phyloP scores from a whole-genome alignment of 2,329 filamentous ascomycete species.

The Sclerotinia subarctica region DNA sequence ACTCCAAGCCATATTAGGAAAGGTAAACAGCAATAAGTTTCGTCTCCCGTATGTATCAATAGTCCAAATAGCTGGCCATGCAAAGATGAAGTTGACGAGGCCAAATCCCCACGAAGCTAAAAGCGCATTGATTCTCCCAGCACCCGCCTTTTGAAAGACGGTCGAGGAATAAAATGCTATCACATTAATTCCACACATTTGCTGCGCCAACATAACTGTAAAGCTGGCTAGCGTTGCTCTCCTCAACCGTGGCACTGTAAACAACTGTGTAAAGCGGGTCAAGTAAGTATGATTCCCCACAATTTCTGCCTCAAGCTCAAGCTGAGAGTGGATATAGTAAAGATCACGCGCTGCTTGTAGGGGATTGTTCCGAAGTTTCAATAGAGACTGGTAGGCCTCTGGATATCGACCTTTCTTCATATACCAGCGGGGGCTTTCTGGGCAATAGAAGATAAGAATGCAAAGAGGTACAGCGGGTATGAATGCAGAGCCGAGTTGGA shows the following conservation, averaged over 20 bases:
- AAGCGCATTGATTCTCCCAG: constrained; percentile 44
- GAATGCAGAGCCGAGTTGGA: constrained; percentile 62
- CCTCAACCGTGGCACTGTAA: constrained; percentile 65
- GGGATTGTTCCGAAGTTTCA: constrained; percentile 53
- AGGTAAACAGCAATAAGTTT: constrained; percentile 60
- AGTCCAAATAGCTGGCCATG: constrained; percentile 54
- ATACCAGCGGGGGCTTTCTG: constrained; percentile 64
- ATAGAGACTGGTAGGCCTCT: constrained; percentile 55
- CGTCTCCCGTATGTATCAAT: constrained; percentile 65
- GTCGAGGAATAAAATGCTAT: constrained; percentile 73
- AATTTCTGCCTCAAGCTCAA: constrained; percentile 44
- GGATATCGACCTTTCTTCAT: constrained; percentile 58
- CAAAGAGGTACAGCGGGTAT: constrained; percentile 62
- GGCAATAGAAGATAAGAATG: constrained; percentile 56
- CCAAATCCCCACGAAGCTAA: constrained; percentile 21
- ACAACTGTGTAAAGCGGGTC: constrained; percentile 60
- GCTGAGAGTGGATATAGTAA: constrained; percentile 56
- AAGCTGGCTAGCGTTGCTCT: constrained; percentile 73
- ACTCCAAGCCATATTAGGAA: constrained; percentile 65
- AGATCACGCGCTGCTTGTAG: constrained; percentile 61
- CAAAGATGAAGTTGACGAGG: constrained; percentile 49
- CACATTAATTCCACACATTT: constrained; percentile 44
- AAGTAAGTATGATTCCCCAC: constrained; percentile 40
- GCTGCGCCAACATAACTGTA: constrained; percentile 57
- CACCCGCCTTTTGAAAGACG: constrained; percentile 58